Base-by-base conservation (phyloP, 441 rosid species). In the Breynia disticha region DNA sequence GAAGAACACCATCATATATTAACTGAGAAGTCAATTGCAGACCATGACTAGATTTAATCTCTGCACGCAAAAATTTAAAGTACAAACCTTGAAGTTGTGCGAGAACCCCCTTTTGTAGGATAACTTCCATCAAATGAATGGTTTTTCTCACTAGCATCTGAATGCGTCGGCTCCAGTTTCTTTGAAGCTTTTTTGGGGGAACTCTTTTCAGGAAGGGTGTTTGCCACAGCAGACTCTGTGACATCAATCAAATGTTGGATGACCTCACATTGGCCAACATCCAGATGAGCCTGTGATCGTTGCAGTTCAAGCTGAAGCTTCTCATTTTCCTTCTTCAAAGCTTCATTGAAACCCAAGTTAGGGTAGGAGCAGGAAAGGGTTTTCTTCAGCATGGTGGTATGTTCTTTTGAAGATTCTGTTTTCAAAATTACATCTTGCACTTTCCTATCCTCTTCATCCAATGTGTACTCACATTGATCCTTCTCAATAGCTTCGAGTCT, bases 291-390 rank as follows among this genome's bases (percentile, higher is more conserved):
- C 41, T 79, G 94, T 0, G 98, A 91, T 15, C 74, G 68, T 41
- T 87, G 90, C 14, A 91, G 72, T 68, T 91, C 98, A 10, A 78
- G 61, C 55, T 69, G 81, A 60, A 91, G 80, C 67, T 85, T 91
- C 74, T 71, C 82, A 46, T 59, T 77, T 72, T 91, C 98, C 58
- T 79, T 78, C 52, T 47, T 62, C 14, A 91, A 74, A 15, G 85
- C 96, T 76, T 87, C 84, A 46, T 79, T 79, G 56, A 91, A 91
- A 38, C 78, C 60, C 78, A 87, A 16, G 52, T 82, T 79, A 32
- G 98, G 98, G 64, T 91, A 87, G 43, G 90, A 83, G 62, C 78
- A 77, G 59, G 98, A 83, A n/a, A 91, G 78, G 21, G 86, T 76
- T 50, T 82, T 91, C 64, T 91, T 80, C 68, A 91, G 65, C 61